Base-by-base conservation (phyloP, 192 early-diverging fungal species). In the Coemansia sp. region DNA sequence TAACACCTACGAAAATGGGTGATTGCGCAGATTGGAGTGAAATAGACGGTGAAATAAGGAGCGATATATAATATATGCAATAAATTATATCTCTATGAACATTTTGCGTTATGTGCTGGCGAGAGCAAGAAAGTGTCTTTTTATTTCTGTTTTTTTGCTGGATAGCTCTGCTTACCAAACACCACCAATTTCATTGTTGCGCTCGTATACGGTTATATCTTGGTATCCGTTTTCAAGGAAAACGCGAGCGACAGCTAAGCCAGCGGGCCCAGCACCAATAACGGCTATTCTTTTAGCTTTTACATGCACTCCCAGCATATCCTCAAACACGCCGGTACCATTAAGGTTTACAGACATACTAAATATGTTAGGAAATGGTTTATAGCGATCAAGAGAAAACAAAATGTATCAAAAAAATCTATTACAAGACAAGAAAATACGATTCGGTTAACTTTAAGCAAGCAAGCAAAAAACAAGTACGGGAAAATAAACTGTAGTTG, bases 141-240 rank as follows among this genome's bases (percentile, higher is more conserved):
- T n/a, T n/a, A n/a, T n/a, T n/a, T n/a, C n/a, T n/a, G n/a, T n/a
- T n/a, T n/a, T n/a, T n/a, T n/a, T n/a, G n/a, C n/a, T n/a, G n/a
- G n/a, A n/a, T n/a, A n/a, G n/a, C n/a, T 46, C n/a, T 46, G 46
- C 58, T 62, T 66, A 74, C 80, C 81, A 83, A 8, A 77, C 60
- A 1, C 81, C 81, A 11, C 81, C 81, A 14, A 70, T 37, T 10
- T 50, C 44, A 29, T 46, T 55, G 50, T 61, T 79, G 15, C 81
- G 62, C 24, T 83, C 81, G 9, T 66, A 60, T 3, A 83, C 64
- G 0, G 53, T 72, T 22, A 83, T 64, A n/a, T 15, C 8, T 14
- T 35, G 41, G 20, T 22, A 48, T 32, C 45, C 45, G 35, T 46
- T 48, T 26, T 66, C 55, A 5, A 46, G 6, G 24, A 70, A 57